phyloP scores from a whole-genome alignment of 2,329 filamentous ascomycete species.

The Apiospora marii region DNA sequence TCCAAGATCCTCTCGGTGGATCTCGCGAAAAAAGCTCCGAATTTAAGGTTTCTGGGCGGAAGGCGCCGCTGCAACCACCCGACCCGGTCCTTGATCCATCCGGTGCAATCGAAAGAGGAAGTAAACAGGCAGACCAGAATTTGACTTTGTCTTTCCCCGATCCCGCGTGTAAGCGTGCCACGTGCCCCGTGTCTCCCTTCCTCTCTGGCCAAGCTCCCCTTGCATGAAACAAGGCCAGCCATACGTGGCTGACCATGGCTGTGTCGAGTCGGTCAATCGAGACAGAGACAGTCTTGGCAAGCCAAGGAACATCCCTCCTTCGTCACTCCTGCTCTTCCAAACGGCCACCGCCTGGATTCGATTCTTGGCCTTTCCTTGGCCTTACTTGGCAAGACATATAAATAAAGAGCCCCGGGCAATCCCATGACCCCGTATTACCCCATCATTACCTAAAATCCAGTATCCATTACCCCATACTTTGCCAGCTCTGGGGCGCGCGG shows the following conservation, averaged over 20 bases:
- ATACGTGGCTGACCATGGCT: not conserved
- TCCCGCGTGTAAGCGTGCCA: not conserved
- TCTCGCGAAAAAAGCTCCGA: not conserved
- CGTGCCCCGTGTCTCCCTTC: too few relatives aligned
- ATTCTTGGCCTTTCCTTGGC: not conserved
- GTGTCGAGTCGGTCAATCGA: not conserved
- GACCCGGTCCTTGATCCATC: not conserved
- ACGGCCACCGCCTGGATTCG: not conserved
- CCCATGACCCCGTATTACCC: constrained; percentile 9
- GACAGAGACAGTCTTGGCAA: not conserved
- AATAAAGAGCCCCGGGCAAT: not conserved
- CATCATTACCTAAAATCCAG: constrained; percentile 19
- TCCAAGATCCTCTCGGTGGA: not conserved
- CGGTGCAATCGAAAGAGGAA: not conserved
- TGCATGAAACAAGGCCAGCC: not conserved
- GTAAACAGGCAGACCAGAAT: not conserved
- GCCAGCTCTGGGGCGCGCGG: not conserved
- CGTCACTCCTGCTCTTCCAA: not conserved
- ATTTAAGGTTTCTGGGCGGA: not conserved
- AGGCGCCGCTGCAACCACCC: not conserved
- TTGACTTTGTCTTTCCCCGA: not conserved
- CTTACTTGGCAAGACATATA: not conserved
- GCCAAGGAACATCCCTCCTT: not conserved
- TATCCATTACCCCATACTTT: constrained; percentile 22
- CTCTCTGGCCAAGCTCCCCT: not conserved